Evolutionary conservation across 1,139 yeast species (phyloP).

Genomic region (Kodamaea ohmeri): DNA sequence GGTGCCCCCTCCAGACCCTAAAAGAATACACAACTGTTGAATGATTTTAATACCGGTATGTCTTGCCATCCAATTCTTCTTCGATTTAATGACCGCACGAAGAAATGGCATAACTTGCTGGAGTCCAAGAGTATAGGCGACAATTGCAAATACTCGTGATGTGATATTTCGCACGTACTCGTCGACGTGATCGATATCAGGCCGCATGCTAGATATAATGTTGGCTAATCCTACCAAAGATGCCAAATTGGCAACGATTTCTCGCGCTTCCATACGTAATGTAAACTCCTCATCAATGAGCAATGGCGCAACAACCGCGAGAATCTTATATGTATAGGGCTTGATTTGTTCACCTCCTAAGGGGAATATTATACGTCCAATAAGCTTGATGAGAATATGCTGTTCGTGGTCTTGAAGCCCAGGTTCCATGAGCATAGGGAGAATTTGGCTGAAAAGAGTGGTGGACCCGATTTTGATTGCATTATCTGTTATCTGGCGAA

Average conservation of each 20-base stretch:
- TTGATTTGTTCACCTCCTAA: slow-evolving; percentile 57
- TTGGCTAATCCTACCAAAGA: slow-evolving; percentile 81
- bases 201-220: slow-evolving; percentile 73
- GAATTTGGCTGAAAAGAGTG: slow-evolving; percentile 60
- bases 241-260: slow-evolving; percentile 69
- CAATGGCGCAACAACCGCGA: slow-evolving; percentile 75
- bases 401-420: slow-evolving; percentile 79
- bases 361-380: slow-evolving; percentile 65
- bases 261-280: slow-evolving; percentile 75
- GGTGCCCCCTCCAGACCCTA: slow-evolving; percentile 63
- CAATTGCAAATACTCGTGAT: slow-evolving; percentile 80
- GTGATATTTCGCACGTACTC: slow-evolving; percentile 79
- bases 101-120: slow-evolving; percentile 73
- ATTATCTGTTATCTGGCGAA: slow-evolving; percentile 64
- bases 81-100: slow-evolving; percentile 76
- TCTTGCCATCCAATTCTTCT: slow-evolving; percentile 80
- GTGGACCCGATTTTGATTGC: slow-evolving; percentile 70
- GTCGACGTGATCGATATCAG: slow-evolving; percentile 80
- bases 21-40: slow-evolving; percentile 67
- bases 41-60: slow-evolving; percentile 82
- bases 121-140: slow-evolving; percentile 77
- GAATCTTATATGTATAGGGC: slow-evolving; percentile 72
- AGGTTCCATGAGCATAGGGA: slow-evolving; percentile 75
- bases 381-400: slow-evolving; percentile 72
- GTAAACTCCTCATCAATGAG: slow-evolving; percentile 76